phyloP scores from a whole-genome alignment of 2,329 filamentous ascomycete species.

The Fusarium sp. region DNA sequence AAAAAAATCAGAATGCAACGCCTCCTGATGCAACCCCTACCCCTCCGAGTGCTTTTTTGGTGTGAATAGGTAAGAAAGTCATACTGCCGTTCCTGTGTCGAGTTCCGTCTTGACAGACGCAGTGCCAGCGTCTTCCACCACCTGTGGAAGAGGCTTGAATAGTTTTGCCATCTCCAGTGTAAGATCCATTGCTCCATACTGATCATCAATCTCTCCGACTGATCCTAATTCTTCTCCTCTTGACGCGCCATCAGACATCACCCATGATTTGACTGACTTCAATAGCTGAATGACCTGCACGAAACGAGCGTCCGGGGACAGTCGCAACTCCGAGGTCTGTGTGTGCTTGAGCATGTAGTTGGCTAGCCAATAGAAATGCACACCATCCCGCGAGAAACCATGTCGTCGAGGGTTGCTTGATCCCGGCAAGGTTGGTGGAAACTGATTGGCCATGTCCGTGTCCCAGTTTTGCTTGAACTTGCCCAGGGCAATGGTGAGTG shows the following conservation, averaged over 20 bases:
- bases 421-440: constrained; percentile 63
- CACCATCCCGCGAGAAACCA: constrained; percentile 77
- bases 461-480: constrained; percentile 82
- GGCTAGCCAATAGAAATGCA: constrained; percentile 80
- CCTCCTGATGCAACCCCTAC: constrained; percentile 54
- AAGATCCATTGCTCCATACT: constrained; percentile 72
- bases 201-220: constrained; percentile 75
- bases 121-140: constrained; percentile 57
- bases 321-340: constrained; percentile 63
- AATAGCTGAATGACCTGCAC: constrained; percentile 70
- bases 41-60: constrained; percentile 47
- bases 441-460: constrained; percentile 75
- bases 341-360: constrained; percentile 73
- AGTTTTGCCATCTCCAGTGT: constrained; percentile 79
- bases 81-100: constrained; percentile 47
- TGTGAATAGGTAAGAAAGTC: constrained; percentile 42
- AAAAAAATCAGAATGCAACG: constrained; percentile 49
- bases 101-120: constrained; percentile 57
- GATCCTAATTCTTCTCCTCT: constrained; percentile 77
- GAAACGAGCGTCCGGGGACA: constrained; percentile 70
- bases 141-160: constrained; percentile 70
- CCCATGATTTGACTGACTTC: constrained; percentile 70
- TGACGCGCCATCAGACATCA: constrained; percentile 71
- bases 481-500: constrained; percentile 69
- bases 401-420: constrained; percentile 67